Conservation (phyloP, 495 filamentous ascomycete genomes). For the Penicillium canescens region DNA sequence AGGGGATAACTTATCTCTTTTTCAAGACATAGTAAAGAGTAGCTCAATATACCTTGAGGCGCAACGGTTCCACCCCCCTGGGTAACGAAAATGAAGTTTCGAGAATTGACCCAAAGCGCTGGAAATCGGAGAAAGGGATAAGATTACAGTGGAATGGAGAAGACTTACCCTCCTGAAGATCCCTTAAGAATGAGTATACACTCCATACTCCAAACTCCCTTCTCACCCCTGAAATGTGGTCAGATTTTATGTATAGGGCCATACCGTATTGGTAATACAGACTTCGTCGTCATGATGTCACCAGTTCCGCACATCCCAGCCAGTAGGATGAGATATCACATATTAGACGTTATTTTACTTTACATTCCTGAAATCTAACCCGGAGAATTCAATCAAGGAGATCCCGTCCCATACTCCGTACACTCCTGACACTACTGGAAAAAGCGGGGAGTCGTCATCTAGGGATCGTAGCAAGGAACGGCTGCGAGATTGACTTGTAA, state of each 20-base stretch:
- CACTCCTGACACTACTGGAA: slow-evolving; percentile 1
- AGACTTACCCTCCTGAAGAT: slow-evolving; percentile 27
- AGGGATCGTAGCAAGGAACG: slow-evolving; percentile 32
- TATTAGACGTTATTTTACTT: slow-evolving; percentile 5
- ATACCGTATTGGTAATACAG: too few species aligned
- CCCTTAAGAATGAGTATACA: neutral
- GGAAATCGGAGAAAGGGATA: slow-evolving; percentile 2
- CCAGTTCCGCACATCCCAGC: too few species aligned
- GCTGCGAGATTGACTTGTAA: slow-evolving; percentile 29
- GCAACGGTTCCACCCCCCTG: slow-evolving; percentile 28
- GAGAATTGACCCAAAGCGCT: neutral
- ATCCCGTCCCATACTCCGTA: slow-evolving; percentile 13
- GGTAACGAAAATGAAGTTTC: slow-evolving; percentile 8
- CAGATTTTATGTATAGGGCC: too few species aligned
- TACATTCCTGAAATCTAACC: too few species aligned
- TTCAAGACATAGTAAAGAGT: neutral
- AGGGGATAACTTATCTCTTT: slow-evolving; percentile 3
- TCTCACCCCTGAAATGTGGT: too few species aligned
- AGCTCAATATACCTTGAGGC: slow-evolving; percentile 12
- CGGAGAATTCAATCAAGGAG: neutral
- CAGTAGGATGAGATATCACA: neutral
- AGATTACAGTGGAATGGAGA: slow-evolving; percentile 16
- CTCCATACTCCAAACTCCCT: too few species aligned
- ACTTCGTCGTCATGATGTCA: too few species aligned
- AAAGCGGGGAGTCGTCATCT: slow-evolving; percentile 23